Base-by-base conservation (phyloP, 257 asterid species). In the Salvia hispanica region DNA sequence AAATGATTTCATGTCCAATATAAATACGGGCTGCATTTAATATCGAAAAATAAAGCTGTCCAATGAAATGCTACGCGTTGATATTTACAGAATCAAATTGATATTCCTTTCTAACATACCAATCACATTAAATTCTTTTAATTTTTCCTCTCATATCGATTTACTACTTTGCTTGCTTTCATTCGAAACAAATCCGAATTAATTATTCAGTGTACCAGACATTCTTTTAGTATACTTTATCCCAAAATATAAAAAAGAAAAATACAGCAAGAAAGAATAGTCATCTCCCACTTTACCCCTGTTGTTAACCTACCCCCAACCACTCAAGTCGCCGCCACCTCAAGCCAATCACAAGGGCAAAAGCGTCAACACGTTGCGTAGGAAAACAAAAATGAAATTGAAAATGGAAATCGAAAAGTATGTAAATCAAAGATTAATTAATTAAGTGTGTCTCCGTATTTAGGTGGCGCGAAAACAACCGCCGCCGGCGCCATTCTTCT, bases 401-500 rank as follows among this genome's bases (percentile, higher is more conserved):
- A 67, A 47, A 28, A 44, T 44, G 42, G 64, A 74, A 45, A 59
- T 47, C 3, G 63, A 46, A 72, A 75, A 59, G 40, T 44, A 63
- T 16, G 58, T 25, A 2, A 1, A 25, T 25, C 31, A 25, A 66
- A 43, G 31, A 0, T 25, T 47, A 25, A 25, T 25, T 25, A 25
- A 25, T 25, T 25, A 1, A 25, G 3, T 25, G 3, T 25, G 2
- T 25, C 31, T 25, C 31, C 31, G 2, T 72, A 75, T 71, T 74
- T 79, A 74, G 87, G 87, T 82, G 87, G 87, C 82, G 87, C 87
- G 80, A 82, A 78, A 72, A 51, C 66, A 82, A 70, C 84, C 65
- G 74, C 80, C 76, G 74, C 71, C 74, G 67, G 69, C 75, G 47
- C 71, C 74, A 31, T 55, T 66, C 57, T 48, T 58, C 66, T 42